A percentile compares a stretch with the other conserved stretches of the same genome.
These are phyloP conservation scores for Fusarium papillatum DNA, from an alignment of 2,329 filamentous ascomycete genomes.

Conservation along the genomic window DNA sequence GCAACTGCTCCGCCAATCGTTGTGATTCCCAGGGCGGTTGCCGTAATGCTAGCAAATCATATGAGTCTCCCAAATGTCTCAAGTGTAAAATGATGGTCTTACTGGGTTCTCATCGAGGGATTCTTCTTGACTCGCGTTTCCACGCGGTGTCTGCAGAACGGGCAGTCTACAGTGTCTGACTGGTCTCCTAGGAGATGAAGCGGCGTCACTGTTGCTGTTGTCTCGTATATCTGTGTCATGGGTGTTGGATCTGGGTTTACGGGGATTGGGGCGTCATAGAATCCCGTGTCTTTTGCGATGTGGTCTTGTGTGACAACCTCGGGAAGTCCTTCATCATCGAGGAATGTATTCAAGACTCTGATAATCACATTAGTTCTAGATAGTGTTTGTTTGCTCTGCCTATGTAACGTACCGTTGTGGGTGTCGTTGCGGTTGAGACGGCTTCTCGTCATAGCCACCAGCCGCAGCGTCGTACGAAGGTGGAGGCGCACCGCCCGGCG, in stretches of 20 bases:
- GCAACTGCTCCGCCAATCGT: constrained; percentile 37
- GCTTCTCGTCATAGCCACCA: not conserved
- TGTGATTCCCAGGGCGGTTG: constrained; percentile 36
- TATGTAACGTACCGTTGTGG: not conserved
- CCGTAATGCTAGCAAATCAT: constrained; percentile 17
- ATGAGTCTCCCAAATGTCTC: not conserved
- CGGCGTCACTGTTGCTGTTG: constrained; percentile 32
- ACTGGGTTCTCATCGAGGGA: constrained; percentile 40
- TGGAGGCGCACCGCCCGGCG: not conserved
- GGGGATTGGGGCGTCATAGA: constrained; percentile 34
- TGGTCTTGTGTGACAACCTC: constrained; percentile 28
- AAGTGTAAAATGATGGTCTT: not conserved
- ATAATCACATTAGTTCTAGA: not conserved
- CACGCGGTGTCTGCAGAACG: constrained; percentile 34
- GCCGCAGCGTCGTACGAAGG: not conserved
- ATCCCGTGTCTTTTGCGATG: not conserved
- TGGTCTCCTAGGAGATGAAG: constrained; percentile 37
- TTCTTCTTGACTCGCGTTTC: constrained; percentile 40
- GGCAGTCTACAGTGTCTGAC: constrained; percentile 41
- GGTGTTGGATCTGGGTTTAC: constrained; percentile 29
- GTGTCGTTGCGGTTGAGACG: not conserved
- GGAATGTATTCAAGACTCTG: constrained; percentile 21
- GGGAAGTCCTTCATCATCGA: constrained; percentile 35
- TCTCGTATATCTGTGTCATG: constrained; percentile 3
- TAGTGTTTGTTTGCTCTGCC: no score